Percentiles rank a stretch among this genome's conserved stretches.
phyloP scores from a whole-genome alignment of 2,329 filamentous ascomycete species.

The Chaetomiaceae sp. region DNA sequence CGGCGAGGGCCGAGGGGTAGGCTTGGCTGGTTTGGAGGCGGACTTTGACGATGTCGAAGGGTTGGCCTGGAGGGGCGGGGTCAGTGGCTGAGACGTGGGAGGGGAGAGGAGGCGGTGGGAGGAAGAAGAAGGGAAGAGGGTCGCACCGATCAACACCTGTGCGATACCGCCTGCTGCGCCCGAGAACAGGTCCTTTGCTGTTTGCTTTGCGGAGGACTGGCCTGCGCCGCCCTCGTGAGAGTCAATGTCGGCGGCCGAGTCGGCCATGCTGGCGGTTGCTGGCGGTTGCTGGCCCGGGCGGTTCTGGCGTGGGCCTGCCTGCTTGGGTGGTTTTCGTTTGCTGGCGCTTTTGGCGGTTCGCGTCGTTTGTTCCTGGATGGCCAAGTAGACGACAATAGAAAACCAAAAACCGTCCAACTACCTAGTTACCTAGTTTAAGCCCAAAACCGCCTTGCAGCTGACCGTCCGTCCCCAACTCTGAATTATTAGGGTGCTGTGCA shows the following conservation, averaged over 20 bases:
- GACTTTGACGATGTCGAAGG: constrained; percentile 94
- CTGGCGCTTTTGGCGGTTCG: too few species aligned
- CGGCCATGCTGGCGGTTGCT: constrained; percentile 30
- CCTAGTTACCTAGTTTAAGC: too few species aligned
- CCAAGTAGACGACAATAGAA: too few species aligned
- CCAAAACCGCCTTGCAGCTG: background rate
- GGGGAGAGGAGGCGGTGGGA: background rate
- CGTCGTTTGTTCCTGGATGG: too few species aligned
- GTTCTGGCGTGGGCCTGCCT: too few species aligned
- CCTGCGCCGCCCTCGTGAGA: constrained; percentile 28
- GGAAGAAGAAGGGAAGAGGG: constrained; percentile 10
- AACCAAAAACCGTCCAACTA: too few species aligned
- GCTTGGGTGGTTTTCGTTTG: too few species aligned
- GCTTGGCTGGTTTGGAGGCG: constrained; percentile 83
- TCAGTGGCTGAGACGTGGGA: background rate
- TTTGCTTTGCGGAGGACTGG: constrained; percentile 44
- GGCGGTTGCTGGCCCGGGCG: too few species aligned
- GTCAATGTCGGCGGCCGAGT: constrained; percentile 36
- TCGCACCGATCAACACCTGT: constrained; percentile 84
- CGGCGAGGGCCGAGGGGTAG: constrained; percentile 75
- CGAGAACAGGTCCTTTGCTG: constrained; percentile 83
- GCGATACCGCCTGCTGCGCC: constrained; percentile 89
- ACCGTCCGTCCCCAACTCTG: background rate
- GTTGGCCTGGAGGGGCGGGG: constrained; percentile 50
- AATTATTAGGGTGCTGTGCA: too few species aligned